Base-by-base conservation (phyloP, 2,329 filamentous ascomycete species). In the Chalaropsis ovoidea region DNA sequence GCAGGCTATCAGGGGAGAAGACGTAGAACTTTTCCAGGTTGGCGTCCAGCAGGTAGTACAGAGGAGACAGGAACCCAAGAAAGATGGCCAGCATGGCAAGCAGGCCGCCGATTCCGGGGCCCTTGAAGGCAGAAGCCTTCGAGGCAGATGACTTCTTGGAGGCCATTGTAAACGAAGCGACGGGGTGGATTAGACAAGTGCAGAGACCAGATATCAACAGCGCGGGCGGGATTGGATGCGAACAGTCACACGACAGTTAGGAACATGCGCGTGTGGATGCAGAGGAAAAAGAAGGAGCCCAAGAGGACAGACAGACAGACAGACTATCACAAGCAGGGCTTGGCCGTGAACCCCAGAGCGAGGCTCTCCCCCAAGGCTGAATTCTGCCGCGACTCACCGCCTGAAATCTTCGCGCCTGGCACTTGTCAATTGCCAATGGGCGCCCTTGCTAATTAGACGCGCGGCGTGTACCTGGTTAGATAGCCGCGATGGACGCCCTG, bases 1-100 rank as follows among this genome's bases (percentile, higher is more conserved):
- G 84, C 68, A 95, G 80, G 68, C 89, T 81, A 17, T 80, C 78
- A 1, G 82, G 82, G 64, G 85, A 77, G 76, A 95, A 92, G 75
- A 94, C 83, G 80, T 91, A 94, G 78, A 92, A 86, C 67, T 74
- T 76, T 68, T 83, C 78, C 66, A 84, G 76, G 74, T 82, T 82
- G 70, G 80, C 77, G 74, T 87, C 84, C 49, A 85, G 73, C 67
- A 81, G 70, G 75, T 81, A 82, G 70, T 81, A 76, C 65, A 84
- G 70, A 7, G 81, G 79, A 13, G 79, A 76, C 64, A 86, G 73
- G 68, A 85, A 71, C 65, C 79, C 83, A 63, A 84, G 75, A 60
- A 84, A 70, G 64, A 85, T 70, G 62, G 79, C 80, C 68, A 86
- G 71, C 69, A 82, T 72, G 68, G 76, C 78, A 68, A 83, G 75